Percentiles rank a stretch among this genome's conserved stretches.
phyloP scores from a whole-genome alignment of 352 stramenopile genomes.

The Pelagophyceae sp. region DNA sequence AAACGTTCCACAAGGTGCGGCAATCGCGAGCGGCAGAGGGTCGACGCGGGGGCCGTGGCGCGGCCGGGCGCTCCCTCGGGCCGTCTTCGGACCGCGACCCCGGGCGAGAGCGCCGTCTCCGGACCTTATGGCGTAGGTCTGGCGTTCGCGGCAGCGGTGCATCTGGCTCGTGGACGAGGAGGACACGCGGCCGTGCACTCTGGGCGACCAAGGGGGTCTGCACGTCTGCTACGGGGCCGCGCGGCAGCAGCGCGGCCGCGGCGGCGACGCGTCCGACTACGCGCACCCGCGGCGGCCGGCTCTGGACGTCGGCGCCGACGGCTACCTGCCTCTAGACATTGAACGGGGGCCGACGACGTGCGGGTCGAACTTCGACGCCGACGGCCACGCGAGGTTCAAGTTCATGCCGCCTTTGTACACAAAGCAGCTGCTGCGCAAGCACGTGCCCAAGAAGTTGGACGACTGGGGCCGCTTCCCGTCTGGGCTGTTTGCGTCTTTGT shows the following conservation, averaged over 20 bases:
- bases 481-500: not conserved
- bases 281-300: conserved; percentile 22
- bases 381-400: conserved; percentile 44
- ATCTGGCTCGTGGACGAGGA: conserved; percentile 77
- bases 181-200: conserved; percentile 62
- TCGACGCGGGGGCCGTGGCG: too few species aligned
- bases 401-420: conserved; percentile 8
- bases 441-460: not conserved
- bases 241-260: not conserved
- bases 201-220: conserved; percentile 9
- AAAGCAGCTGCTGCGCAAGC: not conserved
- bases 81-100: too few species aligned
- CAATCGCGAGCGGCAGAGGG: too few species aligned
- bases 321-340: not conserved
- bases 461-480: conserved; percentile 1
- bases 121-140: too few species aligned
- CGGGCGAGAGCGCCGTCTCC: too few species aligned
- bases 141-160: conserved; percentile 38
- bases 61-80: too few species aligned
- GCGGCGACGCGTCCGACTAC: not conserved
- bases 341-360: conserved; percentile 28
- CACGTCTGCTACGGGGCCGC: conserved; percentile 2
- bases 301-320: not conserved
- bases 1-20: too few species aligned
- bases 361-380: conserved; percentile 47